Evolutionary conservation across 495 filamentous ascomycete species (phyloP).

Genomic region (Jackrogersella minutella): DNA sequence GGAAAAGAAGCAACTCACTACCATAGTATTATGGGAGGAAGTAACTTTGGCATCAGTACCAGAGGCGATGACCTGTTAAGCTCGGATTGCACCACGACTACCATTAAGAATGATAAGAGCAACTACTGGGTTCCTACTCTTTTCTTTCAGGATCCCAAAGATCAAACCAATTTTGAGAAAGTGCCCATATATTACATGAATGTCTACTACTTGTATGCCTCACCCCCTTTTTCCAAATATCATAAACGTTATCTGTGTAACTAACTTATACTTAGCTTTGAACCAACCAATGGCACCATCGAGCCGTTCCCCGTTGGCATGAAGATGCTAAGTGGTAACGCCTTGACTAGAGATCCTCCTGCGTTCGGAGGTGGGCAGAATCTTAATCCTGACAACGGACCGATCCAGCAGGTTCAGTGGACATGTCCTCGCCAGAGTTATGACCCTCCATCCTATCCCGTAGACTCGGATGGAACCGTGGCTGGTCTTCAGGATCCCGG

Average conservation of each 20-base stretch:
- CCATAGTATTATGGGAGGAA: constrained; percentile 74
- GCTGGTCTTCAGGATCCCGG: constrained; percentile 59
- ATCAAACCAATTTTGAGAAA: constrained; percentile 66
- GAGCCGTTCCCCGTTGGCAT: constrained; percentile 73
- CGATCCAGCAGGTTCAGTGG: constrained; percentile 55
- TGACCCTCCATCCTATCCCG: constrained; percentile 61
- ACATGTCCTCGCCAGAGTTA: constrained; percentile 56
- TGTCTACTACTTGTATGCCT: constrained; percentile 74
- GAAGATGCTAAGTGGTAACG: constrained; percentile 75
- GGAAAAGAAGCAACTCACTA: constrained; percentile 66
- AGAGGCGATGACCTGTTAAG: constrained; percentile 62
- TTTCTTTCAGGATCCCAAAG: constrained; percentile 67
- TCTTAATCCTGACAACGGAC: constrained; percentile 52
- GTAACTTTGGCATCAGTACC: constrained; percentile 71
- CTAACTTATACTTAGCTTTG: constrained; percentile 56
- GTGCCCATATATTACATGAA: constrained; percentile 68
- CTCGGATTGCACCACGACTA: constrained; percentile 73
- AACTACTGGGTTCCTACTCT: constrained; percentile 81
- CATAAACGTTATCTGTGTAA: neutral
- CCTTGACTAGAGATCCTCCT: constrained; percentile 56
- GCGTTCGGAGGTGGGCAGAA: constrained; percentile 43
- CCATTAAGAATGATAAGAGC: constrained; percentile 70
- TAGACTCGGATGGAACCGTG: constrained; percentile 52
- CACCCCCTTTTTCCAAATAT: neutral
- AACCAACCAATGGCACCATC: constrained; percentile 65